phyloP scores from a whole-genome alignment of 257 asterid genomes.

The Perilla frutescens region DNA sequence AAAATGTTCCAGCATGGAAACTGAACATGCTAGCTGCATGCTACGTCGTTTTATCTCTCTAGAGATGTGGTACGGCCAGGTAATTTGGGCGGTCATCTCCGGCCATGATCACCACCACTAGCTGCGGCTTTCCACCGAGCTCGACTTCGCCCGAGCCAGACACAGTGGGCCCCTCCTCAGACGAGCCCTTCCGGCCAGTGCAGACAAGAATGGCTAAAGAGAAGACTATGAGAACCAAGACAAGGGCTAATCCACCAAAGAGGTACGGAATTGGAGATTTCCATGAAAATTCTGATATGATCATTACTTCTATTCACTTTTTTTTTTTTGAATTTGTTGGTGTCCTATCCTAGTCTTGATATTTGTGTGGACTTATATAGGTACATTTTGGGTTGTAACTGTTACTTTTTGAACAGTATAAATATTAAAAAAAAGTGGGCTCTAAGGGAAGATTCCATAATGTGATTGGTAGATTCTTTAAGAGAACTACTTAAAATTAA shows the following conservation, averaged over 20 bases:
- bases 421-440: slow-evolving; percentile 6
- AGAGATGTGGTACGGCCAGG: slow-evolving; percentile 37
- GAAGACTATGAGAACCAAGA: slow-evolving; percentile 36
- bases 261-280: slow-evolving; percentile 26
- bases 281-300: slow-evolving; percentile 4
- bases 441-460: slow-evolving; percentile 31
- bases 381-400: not conserved
- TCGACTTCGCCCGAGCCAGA: slow-evolving; percentile 1
- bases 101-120: slow-evolving; percentile 38
- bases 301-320: not conserved
- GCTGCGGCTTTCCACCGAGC: slow-evolving; percentile 13
- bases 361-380: slow-evolving; percentile 16
- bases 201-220: slow-evolving; percentile 44
- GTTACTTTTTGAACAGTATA: not conserved
- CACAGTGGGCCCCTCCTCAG: not conserved
- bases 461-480: slow-evolving; percentile 34
- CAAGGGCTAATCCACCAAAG: slow-evolving; percentile 44
- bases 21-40: not conserved
- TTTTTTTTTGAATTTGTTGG: not conserved
- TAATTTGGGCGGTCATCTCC: slow-evolving; percentile 46
- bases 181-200: slow-evolving; percentile 31
- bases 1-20: not conserved
- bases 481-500: slow-evolving; percentile 15
- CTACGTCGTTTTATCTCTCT: not conserved
- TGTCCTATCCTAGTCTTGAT: not conserved